phyloP scores from a whole-genome alignment of 2,329 filamentous ascomycete species.

The Uncinocarpus reesii region DNA sequence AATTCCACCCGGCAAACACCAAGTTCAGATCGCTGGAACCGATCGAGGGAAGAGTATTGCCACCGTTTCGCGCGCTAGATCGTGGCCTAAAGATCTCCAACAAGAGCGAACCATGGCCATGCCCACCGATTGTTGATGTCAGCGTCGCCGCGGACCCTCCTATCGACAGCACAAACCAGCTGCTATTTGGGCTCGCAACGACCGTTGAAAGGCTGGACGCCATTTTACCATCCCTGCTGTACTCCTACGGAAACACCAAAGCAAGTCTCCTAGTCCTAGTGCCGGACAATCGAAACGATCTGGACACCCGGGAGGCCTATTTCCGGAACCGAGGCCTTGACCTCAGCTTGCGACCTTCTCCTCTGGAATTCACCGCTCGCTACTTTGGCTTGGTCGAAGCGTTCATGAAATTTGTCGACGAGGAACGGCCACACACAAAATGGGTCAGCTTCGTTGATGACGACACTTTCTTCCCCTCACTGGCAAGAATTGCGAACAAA shows the following conservation, averaged over 20 bases:
- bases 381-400: slow-evolving; percentile 37
- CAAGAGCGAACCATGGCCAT: slow-evolving; percentile 24
- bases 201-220: slow-evolving; percentile 36
- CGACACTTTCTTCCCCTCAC: slow-evolving; percentile 36
- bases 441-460: slow-evolving; percentile 38
- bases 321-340: slow-evolving; percentile 36
- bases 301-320: slow-evolving; percentile 32
- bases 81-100: slow-evolving; percentile 32
- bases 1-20: slow-evolving; percentile 27
- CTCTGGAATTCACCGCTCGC: slow-evolving; percentile 34
- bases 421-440: slow-evolving; percentile 31
- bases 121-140: slow-evolving; percentile 33
- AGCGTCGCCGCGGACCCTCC: slow-evolving; percentile 33
- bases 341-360: slow-evolving; percentile 31
- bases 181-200: slow-evolving; percentile 36
- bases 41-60: slow-evolving; percentile 30
- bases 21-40: slow-evolving; percentile 33
- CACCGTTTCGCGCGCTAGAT: slow-evolving; percentile 31
- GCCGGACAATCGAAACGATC: slow-evolving; percentile 32
- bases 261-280: slow-evolving; percentile 34
- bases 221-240: slow-evolving; percentile 33
- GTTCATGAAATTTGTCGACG: slow-evolving; percentile 31
- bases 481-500: slow-evolving; percentile 31
- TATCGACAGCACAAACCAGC: slow-evolving; percentile 33
- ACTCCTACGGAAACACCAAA: slow-evolving; percentile 35